These are phyloP conservation scores for Candida quercuum DNA, from an alignment of 805 yeast genomes.

Conservation along the genomic window DNA sequence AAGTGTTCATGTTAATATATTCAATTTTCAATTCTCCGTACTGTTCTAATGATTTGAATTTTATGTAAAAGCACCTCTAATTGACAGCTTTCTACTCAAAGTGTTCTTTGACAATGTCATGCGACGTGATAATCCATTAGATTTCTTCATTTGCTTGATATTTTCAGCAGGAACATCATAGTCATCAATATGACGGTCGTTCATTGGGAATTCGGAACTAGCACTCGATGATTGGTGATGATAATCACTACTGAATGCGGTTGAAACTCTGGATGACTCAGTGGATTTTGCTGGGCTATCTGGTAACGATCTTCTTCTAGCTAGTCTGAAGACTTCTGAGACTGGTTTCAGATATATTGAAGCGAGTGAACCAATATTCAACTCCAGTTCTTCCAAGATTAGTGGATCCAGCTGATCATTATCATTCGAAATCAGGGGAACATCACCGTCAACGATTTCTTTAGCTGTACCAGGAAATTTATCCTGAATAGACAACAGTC, in stretches of 20 bases:
- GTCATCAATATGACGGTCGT: slow-evolving; percentile 28
- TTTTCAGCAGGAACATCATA: slow-evolving; percentile 35
- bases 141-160: slow-evolving; percentile 29
- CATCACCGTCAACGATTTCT: slow-evolving; percentile 51
- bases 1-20: no score
- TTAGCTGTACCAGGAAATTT: slow-evolving; percentile 35
- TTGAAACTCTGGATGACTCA: slow-evolving; percentile 11
- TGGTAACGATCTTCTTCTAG: slow-evolving; percentile 46
- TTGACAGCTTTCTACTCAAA: slow-evolving; percentile 28
- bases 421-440: slow-evolving; percentile 62
- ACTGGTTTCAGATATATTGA: slow-evolving; percentile 83
- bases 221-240: slow-evolving; percentile 3
- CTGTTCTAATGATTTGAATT: no score
- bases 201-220: slow-evolving; percentile 8
- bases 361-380: slow-evolving; percentile 77
- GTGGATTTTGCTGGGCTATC: slow-evolving; percentile 42
- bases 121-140: slow-evolving; percentile 27
- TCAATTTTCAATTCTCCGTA: no score
- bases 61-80: slow-evolving; percentile 14
- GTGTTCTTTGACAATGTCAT: slow-evolving; percentile 30
- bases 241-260: slow-evolving; percentile 1
- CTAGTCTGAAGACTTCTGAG: slow-evolving; percentile 66
- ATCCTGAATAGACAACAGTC: slow-evolving; percentile 54
- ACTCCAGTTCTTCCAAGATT: slow-evolving; percentile 74
- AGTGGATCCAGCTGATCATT: slow-evolving; percentile 65